These are phyloP conservation scores for Tetradesmus lagerheimii DNA, from an alignment of 139 green algal species.

Conservation along the genomic window DNA sequence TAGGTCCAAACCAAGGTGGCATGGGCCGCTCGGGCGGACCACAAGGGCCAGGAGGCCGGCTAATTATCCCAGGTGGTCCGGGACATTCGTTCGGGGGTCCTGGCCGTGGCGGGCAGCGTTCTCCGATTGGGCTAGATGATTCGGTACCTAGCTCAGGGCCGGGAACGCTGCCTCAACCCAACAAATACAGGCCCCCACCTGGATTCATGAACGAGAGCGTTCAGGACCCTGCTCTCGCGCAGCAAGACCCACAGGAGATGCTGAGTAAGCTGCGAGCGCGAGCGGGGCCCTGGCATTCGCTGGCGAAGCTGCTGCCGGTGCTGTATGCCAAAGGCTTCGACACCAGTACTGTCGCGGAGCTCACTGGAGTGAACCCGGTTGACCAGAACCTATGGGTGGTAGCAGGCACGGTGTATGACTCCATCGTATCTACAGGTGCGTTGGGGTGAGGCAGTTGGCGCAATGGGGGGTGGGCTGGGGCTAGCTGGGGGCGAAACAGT, in stretches of 20 bases:
- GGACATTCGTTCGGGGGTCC: constrained; percentile 23
- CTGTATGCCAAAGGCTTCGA: constrained; percentile 72
- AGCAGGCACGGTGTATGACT: constrained; percentile 74
- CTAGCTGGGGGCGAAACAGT: background rate
- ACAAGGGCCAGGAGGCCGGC: background rate
- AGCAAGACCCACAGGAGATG: constrained; percentile 56
- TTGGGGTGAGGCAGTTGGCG: background rate
- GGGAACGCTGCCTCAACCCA: background rate
- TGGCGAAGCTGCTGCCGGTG: constrained; percentile 75
- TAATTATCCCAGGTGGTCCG: constrained; percentile 28
- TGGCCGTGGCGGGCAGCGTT: background rate
- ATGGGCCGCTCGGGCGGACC: background rate
- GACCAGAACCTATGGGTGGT: constrained; percentile 78
- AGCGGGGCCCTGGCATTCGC: constrained; percentile 76
- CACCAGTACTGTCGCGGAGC: constrained; percentile 64
- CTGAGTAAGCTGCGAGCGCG: constrained; percentile 61
- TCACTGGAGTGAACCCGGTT: constrained; percentile 75
- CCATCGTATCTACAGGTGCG: constrained; percentile 52
- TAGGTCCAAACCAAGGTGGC: constrained; percentile 12
- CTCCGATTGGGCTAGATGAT: constrained; percentile 25
- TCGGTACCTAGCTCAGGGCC: background rate
- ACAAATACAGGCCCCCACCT: constrained; percentile 68
- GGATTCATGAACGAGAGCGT: constrained; percentile 82
- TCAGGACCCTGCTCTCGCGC: background rate
- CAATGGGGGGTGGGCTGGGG: background rate